Conservation (phyloP, 164 flowering plant genomes). For the Protea cynaroides region DNA sequence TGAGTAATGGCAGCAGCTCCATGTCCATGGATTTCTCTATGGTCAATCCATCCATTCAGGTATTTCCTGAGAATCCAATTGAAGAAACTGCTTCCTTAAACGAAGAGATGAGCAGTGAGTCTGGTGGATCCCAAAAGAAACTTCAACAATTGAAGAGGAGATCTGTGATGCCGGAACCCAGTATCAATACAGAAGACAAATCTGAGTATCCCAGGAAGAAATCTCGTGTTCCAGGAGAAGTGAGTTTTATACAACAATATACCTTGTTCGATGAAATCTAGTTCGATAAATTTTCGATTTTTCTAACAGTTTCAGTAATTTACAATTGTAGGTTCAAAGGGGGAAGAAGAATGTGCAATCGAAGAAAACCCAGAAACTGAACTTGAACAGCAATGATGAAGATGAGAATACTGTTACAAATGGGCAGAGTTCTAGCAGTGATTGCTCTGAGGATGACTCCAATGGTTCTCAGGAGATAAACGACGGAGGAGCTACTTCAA, state of each 20-base stretch:
- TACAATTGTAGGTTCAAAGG: conserved; percentile 32
- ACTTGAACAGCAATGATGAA: conserved; percentile 14
- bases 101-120: conserved; percentile 26
- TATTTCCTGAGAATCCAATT: conserved; percentile 13
- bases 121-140: conserved; percentile 10
- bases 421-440: conserved; percentile 42
- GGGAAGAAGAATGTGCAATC: conserved; percentile 39
- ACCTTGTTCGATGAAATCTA: too few relatives aligned
- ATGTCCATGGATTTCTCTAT: conserved; percentile 32
- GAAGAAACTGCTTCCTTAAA: conserved; percentile 29
- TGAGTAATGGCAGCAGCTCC: conserved; percentile 14
- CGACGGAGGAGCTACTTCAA: conserved; percentile 23
- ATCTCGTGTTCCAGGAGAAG: conserved; percentile 31
- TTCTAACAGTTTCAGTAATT: background rate
- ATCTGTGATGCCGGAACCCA: conserved; percentile 8
- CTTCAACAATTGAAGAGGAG: conserved; percentile 18
- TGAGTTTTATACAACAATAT: too few relatives aligned
- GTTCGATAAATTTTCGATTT: background rate
- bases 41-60: conserved; percentile 14
- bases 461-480: conserved; percentile 51
- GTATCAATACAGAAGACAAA: conserved; percentile 10
- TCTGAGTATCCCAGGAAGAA: conserved; percentile 44
- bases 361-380: conserved; percentile 37
- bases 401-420: conserved; percentile 29
- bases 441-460: conserved; percentile 62